These are phyloP conservation scores for Euphrasia confusa DNA, from an alignment of 257 asterid genomes.

Conservation along the genomic window DNA sequence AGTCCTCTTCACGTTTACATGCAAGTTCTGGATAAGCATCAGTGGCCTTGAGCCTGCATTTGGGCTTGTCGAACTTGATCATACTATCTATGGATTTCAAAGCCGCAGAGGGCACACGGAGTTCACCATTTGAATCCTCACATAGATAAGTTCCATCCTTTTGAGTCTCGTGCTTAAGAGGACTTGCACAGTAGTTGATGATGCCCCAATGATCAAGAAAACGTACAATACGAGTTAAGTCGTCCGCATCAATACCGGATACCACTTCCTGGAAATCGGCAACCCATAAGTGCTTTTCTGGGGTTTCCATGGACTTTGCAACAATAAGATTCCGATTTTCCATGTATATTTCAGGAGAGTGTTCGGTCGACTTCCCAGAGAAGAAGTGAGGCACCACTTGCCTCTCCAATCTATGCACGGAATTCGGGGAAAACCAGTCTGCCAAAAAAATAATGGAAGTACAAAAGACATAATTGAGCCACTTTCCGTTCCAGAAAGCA, in stretches of 20 bases:
- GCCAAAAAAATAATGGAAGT: constrained; percentile 22
- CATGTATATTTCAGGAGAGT: constrained; percentile 91
- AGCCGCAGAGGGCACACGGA: constrained; percentile 75
- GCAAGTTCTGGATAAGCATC: constrained; percentile 78
- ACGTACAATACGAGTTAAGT: constrained; percentile 69
- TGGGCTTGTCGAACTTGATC: constrained; percentile 89
- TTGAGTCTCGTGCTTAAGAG: constrained; percentile 43
- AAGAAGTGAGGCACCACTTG: constrained; percentile 99
- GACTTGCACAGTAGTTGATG: constrained; percentile 78
- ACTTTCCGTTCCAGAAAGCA: too few species aligned
- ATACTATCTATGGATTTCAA: constrained; percentile 89
- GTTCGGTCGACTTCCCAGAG: constrained; percentile 82
- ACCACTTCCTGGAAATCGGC: constrained; percentile 66
- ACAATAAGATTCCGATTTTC: constrained; percentile 77
- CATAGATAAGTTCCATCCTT: constrained; percentile 57
- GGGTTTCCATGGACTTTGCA: constrained; percentile 89
- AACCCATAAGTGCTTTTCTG: constrained; percentile 63
- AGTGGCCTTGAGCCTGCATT: constrained; percentile 65
- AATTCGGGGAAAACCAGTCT: constrained; percentile 95
- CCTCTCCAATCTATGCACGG: constrained; percentile 98
- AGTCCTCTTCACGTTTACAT: constrained; percentile 37
- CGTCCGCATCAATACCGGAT: constrained; percentile 60
- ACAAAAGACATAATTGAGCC: too few species aligned
- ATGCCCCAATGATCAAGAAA: constrained; percentile 99
- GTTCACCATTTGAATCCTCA: constrained; percentile 76